A percentile compares a stretch with the other conserved stretches of the same genome.
These are phyloP conservation scores for Datisca glomerata DNA, from an alignment of 306 rosid genomes.

Conservation along the genomic window DNA sequence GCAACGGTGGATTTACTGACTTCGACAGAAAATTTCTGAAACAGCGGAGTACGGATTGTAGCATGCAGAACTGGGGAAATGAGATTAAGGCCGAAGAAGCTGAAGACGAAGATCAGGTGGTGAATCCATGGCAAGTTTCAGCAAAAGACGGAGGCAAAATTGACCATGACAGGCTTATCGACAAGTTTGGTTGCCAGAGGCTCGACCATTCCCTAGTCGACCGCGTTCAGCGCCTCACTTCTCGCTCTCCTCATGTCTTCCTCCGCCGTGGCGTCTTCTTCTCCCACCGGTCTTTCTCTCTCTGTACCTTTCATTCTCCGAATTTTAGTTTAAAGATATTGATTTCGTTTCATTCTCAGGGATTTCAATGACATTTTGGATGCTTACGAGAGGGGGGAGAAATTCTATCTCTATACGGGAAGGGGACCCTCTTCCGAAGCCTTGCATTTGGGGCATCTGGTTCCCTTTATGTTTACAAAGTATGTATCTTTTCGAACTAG, in stretches of 20 bases:
- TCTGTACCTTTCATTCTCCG: not conserved
- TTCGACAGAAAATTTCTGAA: too few species aligned
- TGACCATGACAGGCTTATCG: conserved; percentile 85
- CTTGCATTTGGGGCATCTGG: conserved; percentile 81
- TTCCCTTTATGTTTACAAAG: conserved; percentile 94
- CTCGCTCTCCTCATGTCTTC: conserved; percentile 63
- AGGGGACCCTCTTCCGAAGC: conserved; percentile 94
- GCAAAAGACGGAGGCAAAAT: conserved; percentile 73
- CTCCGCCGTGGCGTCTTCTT: conserved; percentile 94
- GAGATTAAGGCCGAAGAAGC: too few species aligned
- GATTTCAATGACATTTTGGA: conserved; percentile 70
- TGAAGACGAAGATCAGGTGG: conserved; percentile 37
- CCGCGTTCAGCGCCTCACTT: conserved; percentile 57
- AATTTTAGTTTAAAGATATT: not conserved
- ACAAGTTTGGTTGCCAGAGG: conserved; percentile 82
- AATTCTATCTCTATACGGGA: conserved; percentile 82
- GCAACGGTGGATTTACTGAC: too few species aligned
- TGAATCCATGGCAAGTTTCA: conserved; percentile 80
- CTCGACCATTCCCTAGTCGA: conserved; percentile 44
- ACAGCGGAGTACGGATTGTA: too few species aligned
- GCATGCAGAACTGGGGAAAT: too few species aligned
- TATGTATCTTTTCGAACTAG: conserved; percentile 18
- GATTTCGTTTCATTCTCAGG: conserved; percentile 22
- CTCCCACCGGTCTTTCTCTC: conserved; percentile 49
- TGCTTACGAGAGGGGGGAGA: conserved; percentile 62